These are phyloP conservation scores for Russula emetica DNA, from an alignment of 768 basidiomycete genomes.

Conservation along the genomic window DNA sequence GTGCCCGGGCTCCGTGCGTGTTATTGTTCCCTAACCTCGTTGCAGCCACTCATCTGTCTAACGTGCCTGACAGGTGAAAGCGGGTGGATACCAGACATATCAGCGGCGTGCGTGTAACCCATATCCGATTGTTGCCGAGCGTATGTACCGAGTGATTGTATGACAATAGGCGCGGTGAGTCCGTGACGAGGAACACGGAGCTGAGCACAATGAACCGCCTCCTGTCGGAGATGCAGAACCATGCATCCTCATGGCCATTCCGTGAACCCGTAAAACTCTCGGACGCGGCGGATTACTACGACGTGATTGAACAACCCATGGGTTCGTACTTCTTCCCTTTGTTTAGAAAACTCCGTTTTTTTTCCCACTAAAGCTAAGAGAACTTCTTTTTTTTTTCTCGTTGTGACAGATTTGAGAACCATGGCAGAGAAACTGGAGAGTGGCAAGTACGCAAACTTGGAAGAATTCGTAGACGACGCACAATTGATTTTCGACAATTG, in stretches of 20 bases:
- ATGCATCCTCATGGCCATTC: constrained; percentile 88
- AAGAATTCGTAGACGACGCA: constrained; percentile 73
- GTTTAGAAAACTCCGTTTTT: background rate
- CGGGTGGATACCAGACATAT: constrained; percentile 87
- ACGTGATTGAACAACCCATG: constrained; percentile 88
- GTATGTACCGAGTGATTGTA: background rate
- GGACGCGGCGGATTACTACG: constrained; percentile 86
- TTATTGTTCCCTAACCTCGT: constrained; percentile 12
- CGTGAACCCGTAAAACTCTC: constrained; percentile 68
- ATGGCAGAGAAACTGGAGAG: constrained; percentile 88
- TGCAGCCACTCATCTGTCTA: constrained; percentile 12
- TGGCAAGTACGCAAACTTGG: constrained; percentile 75
- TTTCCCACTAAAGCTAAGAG: constrained; percentile 7
- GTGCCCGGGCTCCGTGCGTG: constrained; percentile 82
- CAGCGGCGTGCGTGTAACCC: constrained; percentile 53
- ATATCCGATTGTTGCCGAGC: constrained; percentile 8
- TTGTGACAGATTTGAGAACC: constrained; percentile 65
- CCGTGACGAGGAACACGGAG: constrained; percentile 52
- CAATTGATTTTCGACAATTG: constrained; percentile 89
- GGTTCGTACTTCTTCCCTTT: constrained; percentile 46
- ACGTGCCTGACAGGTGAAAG: constrained; percentile 58
- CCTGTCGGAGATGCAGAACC: constrained; percentile 70
- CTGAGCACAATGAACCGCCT: constrained; percentile 69
- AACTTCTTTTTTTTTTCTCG: background rate
- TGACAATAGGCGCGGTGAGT: constrained; percentile 36